Evolutionary conservation across 305 asterid genomes (phyloP), one percentile per base, ranked within the genome.

Genomic region (Rubia tinctorum): DNA sequence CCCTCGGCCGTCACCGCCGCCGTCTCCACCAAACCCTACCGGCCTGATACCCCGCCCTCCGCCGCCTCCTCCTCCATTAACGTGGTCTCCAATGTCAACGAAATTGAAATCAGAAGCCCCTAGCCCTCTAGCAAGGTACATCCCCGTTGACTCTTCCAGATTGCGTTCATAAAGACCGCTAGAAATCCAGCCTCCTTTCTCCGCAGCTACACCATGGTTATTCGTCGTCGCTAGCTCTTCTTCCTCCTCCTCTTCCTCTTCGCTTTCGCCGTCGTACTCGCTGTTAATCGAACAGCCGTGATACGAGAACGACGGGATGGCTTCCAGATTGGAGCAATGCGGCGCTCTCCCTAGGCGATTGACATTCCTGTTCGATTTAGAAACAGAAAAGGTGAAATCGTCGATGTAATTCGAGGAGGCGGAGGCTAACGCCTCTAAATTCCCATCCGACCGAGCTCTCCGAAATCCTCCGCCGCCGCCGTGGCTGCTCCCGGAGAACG

Each of bases 391-490:
- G 65, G 59, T 78, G 74, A 86, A 82, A 43, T 86, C 95, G 43
- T 88, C 92, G 27, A 74, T 78, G 13, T 10, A 61, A 62, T 72
- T 44, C 23, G 45, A 60, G 4, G 74, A 66, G 4, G 80, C 76
- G 59, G 70, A 73, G 17, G 47, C 86, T 73, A 93, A 63, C 7
- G 80, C 86, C 72, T 82, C 88, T 78, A 93, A 79, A 76, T 91
- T 91, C 63, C 97, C 95, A 20, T 91, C 97, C 3, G 98, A 93
- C 47, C 83, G 92, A 69, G 82, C 93, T 73, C 93, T 83, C 67
- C 94, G 84, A 66, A 93, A 79, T 27, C 92, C 89, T 12, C 62
- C 14, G 2, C 10, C 34, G 0, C 8, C 44, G 61, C 14, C 49
- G 60, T 23, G 44, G 61, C 14, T 68, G 62, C 30, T 74, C 7